Evolutionary conservation across 345 rosid genomes (phyloP), one percentile per base, ranked within the genome.

Genomic region (Carallia brachiata): DNA sequence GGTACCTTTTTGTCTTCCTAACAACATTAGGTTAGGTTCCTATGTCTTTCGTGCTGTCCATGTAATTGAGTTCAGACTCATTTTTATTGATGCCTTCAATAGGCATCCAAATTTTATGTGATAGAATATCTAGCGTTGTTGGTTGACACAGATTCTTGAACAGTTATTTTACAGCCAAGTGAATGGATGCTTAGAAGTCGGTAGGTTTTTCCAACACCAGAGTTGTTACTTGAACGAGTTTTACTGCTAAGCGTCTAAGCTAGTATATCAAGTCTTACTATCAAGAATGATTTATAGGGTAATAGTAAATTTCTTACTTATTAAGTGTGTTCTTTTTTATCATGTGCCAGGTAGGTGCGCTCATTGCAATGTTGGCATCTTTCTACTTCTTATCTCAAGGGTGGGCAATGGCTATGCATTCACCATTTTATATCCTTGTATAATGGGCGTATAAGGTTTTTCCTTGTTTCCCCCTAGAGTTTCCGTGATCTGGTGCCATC

Each of bases 351-450:
- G 87, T 86, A 32, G 98, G 98, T 63, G 99, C 97, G 82, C 93
- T 95, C 72, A 68, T 86, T 70, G 94, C 98, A 18, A 90, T 92
- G 96, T 63, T 90, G 82, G 90, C 81, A 58, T 87, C 98, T 72
- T 89, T 90, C 75, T 89, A 90, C 82, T 81, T 90, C 76, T 83
- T 95, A 80, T 92, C 99, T 64, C 89, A 90, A 83, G 99, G 99
- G 81, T 95, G 98, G 98, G 96, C 98, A 15, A 84, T 85, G 80
- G 87, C 87, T 55, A 83, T 89, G 56, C 78, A 84, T 75, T 95
- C 93, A 76, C 99, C 99, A 27, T 79, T 95, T 68, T 82, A 92
- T 95, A 95, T 95, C 99, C 97, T 89, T 36, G 44, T 52, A 16
- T 27, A 47, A 47, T 8, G 39, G 6, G 28, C 19, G 23, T 16